Evolutionary conservation across 768 basidiomycete species (phyloP), one percentile per base, ranked within the genome.

Genomic region (Leccinellum rugosiceps): DNA sequence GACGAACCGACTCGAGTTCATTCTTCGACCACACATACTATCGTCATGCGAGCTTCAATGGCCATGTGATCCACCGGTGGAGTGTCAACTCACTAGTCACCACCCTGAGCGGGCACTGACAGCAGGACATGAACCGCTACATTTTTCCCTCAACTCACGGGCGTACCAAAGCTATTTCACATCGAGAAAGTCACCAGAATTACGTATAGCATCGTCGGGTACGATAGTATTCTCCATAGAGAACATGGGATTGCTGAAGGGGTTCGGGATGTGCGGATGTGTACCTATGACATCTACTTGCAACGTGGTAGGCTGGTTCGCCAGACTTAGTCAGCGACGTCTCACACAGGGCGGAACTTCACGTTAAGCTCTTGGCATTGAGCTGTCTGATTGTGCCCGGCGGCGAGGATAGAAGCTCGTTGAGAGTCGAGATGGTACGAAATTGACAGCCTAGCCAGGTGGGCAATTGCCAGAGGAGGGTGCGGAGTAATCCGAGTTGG

Each of bases 311-410:
- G 8, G 11, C 31, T 4, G 10, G 3, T 30, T 43, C 30, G 30
- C 30, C 11, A 31, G 4, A 23, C 31, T 21, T 23, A 45, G 25
- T 25, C n/a, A 30, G 13, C 50, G 17, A 17, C 2, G 6, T 49
- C 50, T 53, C 50, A 21, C 46, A 19, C 3, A 34, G 34, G 38
- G 44, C 25, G 48, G 35, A 63, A 38, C 35, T 63, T 14, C 30
- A 23, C 45, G 64, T 50, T 30, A 49, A 5, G 50, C 6, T 46
- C 41, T 56, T 47, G 64, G 63, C 60, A 52, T 14, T 17, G 28
- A 4, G 21, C 31, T 35, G 50, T 51, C 56, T 38, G 45, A 31
- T 31, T 31, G 30, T 11, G 10, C 9, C 9, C 30, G 30, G 17
- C 35, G 35, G 35, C 35, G 17, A 38, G 35, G 35, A 38, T 38